phyloP scores from a whole-genome alignment of 2,329 filamentous ascomycete species.

The Dactylonectria macrodidyma region DNA sequence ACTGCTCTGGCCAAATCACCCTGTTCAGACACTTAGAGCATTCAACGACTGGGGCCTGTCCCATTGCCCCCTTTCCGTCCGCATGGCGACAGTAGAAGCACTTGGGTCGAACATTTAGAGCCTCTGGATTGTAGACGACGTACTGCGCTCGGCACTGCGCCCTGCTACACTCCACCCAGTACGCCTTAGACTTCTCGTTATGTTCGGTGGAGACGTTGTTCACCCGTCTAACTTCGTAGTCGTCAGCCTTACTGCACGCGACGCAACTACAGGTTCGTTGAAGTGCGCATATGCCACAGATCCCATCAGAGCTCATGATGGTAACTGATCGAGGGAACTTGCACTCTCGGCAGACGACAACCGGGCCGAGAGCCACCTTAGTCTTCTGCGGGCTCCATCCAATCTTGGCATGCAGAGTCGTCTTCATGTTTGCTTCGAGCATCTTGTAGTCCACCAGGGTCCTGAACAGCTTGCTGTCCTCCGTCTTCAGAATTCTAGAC shows the following conservation, averaged over 20 bases:
- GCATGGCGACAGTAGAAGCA: slow-evolving; percentile 63
- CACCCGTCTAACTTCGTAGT: slow-evolving; percentile 41
- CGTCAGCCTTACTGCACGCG: slow-evolving; percentile 37
- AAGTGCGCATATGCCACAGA: slow-evolving; percentile 60
- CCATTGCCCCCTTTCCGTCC: slow-evolving; percentile 24
- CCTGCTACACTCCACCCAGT: slow-evolving; percentile 65
- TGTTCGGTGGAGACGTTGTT: slow-evolving; percentile 52
- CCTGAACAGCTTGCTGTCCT: slow-evolving; percentile 60
- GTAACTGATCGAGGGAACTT: slow-evolving; percentile 64
- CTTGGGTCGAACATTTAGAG: slow-evolving; percentile 61
- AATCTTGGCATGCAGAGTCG: slow-evolving; percentile 58
- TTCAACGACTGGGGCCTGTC: slow-evolving; percentile 58
- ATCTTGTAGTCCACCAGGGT: slow-evolving; percentile 62
- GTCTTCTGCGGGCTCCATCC: slow-evolving; percentile 64
- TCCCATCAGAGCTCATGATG: slow-evolving; percentile 57
- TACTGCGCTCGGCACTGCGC: slow-evolving; percentile 63
- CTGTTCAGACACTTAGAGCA: slow-evolving; percentile 61
- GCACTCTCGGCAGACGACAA: slow-evolving; percentile 59
- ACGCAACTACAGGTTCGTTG: slow-evolving; percentile 39
- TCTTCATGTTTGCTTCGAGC: slow-evolving; percentile 62
- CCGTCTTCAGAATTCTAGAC: slow-evolving; percentile 50
- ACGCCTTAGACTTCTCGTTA: slow-evolving; percentile 49
- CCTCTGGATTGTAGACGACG: slow-evolving; percentile 61
- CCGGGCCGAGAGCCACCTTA: slow-evolving; percentile 58
- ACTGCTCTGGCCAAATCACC: slow-evolving; percentile 63